These are phyloP conservation scores for Leptographium radiaticola DNA, from an alignment of 2,329 filamentous ascomycete genomes.

Conservation along the genomic window DNA sequence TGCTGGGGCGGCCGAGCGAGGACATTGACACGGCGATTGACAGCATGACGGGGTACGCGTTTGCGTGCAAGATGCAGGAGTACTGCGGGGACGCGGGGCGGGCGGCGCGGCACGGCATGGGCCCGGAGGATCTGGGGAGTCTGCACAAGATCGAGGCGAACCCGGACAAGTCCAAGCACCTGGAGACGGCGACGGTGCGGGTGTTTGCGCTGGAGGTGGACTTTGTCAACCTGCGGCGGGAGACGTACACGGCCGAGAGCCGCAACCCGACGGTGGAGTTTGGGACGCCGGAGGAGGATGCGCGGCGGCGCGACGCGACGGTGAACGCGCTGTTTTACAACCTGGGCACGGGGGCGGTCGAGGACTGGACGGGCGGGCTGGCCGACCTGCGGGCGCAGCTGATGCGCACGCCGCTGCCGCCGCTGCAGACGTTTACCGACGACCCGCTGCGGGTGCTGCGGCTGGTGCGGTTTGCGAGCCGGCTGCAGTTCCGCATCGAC, in stretches of 20 bases:
- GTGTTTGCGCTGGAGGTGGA: slow-evolving; percentile 84
- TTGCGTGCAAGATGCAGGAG: slow-evolving; percentile 55
- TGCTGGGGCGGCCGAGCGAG: slow-evolving; percentile 57
- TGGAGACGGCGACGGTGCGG: slow-evolving; percentile 79
- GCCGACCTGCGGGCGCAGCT: slow-evolving; percentile 58
- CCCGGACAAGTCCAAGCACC: slow-evolving; percentile 90
- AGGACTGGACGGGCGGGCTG: slow-evolving; percentile 76
- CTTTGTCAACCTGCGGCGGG: slow-evolving; percentile 85
- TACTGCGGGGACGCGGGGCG: slow-evolving; percentile 52
- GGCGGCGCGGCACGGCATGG: slow-evolving; percentile 45
- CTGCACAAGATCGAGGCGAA: slow-evolving; percentile 85
- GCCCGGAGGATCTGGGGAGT: slow-evolving; percentile 49
- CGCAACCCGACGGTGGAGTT: slow-evolving; percentile 89
- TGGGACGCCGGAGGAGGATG: slow-evolving; percentile 83
- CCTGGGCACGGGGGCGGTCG: slow-evolving; percentile 61
- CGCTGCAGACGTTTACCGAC: slow-evolving; percentile 85
- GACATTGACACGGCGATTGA: slow-evolving; percentile 83
- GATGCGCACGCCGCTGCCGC: slow-evolving; percentile 76
- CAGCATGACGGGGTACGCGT: slow-evolving; percentile 67
- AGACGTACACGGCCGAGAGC: slow-evolving; percentile 80
- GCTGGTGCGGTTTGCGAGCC: slow-evolving; percentile 79
- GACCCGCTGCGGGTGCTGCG: slow-evolving; percentile 81
- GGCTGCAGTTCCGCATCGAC: slow-evolving; percentile 70
- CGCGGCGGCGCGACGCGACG: slow-evolving; percentile 77
- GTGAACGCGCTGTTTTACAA: slow-evolving; percentile 97